A percentile compares a stretch with the other conserved stretches of the same genome.
Conservation (phyloP, 805 yeast genomes). For the Spathaspora girioi region DNA sequence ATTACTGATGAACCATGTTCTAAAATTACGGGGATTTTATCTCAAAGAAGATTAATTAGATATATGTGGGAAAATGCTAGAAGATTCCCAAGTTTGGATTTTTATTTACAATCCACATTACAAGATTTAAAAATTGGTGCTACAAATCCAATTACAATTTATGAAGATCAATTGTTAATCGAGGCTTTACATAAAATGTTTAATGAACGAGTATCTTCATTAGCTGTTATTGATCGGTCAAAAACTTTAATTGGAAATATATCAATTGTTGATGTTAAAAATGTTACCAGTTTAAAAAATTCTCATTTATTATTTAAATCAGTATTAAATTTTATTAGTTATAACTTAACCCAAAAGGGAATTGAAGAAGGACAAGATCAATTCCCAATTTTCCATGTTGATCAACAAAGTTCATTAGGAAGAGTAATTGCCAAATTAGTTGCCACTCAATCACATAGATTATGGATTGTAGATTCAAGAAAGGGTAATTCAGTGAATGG, state of each 20-base stretch:
- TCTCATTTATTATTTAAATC: constrained; percentile 77
- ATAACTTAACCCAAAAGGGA: constrained; percentile 84
- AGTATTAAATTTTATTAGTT: constrained; percentile 83
- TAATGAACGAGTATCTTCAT: constrained; percentile 75
- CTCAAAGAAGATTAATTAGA: constrained; percentile 83
- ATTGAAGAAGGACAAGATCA: constrained; percentile 93
- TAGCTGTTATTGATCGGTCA: constrained; percentile 86
- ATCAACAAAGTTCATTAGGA: constrained; percentile 72
- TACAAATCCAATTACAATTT: constrained; percentile 66
- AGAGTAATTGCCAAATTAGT: constrained; percentile 92
- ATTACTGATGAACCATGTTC: constrained; percentile 54
- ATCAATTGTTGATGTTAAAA: constrained; percentile 89
- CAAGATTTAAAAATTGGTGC: constrained; percentile 76
- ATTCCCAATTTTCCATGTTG: constrained; percentile 93
- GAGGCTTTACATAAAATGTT: constrained; percentile 88
- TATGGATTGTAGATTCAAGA: constrained; percentile 65
- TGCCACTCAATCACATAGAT: constrained; percentile 89
- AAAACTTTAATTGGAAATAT: constrained; percentile 82
- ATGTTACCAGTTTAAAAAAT: constrained; percentile 83
- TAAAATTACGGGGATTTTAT: constrained; percentile 74
- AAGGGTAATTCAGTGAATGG: constrained; percentile 8
- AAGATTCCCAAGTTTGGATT: constrained; percentile 76
- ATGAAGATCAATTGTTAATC: constrained; percentile 81
- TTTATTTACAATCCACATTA: constrained; percentile 62
- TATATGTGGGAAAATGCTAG: constrained; percentile 93